Conservation (phyloP, 1,284 basidiomycete genomes). For the Cerioporus squamosus region DNA sequence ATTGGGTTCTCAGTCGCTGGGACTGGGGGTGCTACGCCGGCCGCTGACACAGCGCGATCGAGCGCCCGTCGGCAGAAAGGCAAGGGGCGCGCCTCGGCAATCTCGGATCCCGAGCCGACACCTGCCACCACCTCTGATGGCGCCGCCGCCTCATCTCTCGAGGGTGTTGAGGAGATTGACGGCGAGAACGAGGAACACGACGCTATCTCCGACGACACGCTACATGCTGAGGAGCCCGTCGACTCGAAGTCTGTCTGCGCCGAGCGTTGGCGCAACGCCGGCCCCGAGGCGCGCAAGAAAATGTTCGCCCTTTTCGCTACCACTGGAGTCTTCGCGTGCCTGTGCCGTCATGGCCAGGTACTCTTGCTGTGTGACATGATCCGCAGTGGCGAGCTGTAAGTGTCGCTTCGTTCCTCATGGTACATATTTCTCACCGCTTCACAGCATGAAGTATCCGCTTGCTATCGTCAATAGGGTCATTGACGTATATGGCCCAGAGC, state of each 20-base stretch:
- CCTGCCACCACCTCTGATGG: too few species aligned
- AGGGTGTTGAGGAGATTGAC: too few species aligned
- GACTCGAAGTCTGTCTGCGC: slow-evolving; percentile 11
- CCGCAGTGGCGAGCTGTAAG: slow-evolving; percentile 40
- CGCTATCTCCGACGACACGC: too few species aligned
- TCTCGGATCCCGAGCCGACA: too few species aligned
- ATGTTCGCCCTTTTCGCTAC: slow-evolving; percentile 37
- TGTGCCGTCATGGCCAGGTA: slow-evolving; percentile 39
- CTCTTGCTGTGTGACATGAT: slow-evolving; percentile 41
- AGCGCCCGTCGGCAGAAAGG: too few species aligned
- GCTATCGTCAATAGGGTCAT: slow-evolving; percentile 32
- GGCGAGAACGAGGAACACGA: too few species aligned
- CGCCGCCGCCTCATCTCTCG: too few species aligned
- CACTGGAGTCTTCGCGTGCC: slow-evolving; percentile 38
- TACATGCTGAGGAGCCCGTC: neutral
- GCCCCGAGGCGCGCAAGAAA: slow-evolving; percentile 31
- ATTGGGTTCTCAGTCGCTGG: too few species aligned
- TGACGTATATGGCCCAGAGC: slow-evolving; percentile 23
- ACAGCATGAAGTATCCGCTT: slow-evolving; percentile 41
- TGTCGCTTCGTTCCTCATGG: too few species aligned
- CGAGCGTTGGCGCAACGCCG: slow-evolving; percentile 24
- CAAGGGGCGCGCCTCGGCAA: too few species aligned
- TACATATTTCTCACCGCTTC: neutral
- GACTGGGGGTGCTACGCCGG: too few species aligned
- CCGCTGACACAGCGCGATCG: too few species aligned